These are phyloP conservation scores for Metschnikowia chrysomelidarum DNA, from an alignment of 805 yeast species.

Conservation along the genomic window DNA sequence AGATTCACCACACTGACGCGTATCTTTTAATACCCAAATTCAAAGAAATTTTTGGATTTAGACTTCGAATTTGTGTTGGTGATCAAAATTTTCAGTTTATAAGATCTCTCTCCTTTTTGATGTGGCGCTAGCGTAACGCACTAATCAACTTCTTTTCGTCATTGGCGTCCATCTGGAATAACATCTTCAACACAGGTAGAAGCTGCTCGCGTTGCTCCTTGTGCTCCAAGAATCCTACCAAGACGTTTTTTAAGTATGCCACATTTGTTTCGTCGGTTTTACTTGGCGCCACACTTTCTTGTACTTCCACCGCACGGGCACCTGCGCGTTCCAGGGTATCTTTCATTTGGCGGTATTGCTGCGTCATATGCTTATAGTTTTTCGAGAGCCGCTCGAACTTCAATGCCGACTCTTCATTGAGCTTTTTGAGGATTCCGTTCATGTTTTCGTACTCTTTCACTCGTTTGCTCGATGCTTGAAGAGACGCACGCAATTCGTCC, in stretches of 20 bases:
- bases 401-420: conserved; percentile 65
- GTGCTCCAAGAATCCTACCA: conserved; percentile 89
- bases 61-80: too few species aligned
- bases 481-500: conserved; percentile 50
- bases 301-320: conserved; percentile 2
- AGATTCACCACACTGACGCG: too few species aligned
- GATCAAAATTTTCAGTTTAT: too few species aligned
- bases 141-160: conserved; percentile 73
- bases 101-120: too few species aligned
- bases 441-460: conserved; percentile 54
- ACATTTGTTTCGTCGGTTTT: conserved; percentile 40
- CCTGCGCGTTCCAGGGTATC: conserved; percentile 16
- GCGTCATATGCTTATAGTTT: conserved; percentile 63
- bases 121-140: conserved; percentile 40
- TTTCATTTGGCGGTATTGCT: conserved; percentile 51
- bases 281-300: conserved; percentile 2
- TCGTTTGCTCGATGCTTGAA: conserved; percentile 49
- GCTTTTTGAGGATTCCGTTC: conserved; percentile 51
- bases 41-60: too few species aligned
- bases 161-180: conserved; percentile 62
- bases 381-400: conserved; percentile 69
- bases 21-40: too few species aligned
- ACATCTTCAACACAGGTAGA: conserved; percentile 78
- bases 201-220: conserved; percentile 86
- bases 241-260: conserved; percentile 83